A percentile compares a stretch with the other conserved stretches of the same genome.
Conservation (phyloP, 352 stramenopile species). For the Pythium sp. region DNA sequence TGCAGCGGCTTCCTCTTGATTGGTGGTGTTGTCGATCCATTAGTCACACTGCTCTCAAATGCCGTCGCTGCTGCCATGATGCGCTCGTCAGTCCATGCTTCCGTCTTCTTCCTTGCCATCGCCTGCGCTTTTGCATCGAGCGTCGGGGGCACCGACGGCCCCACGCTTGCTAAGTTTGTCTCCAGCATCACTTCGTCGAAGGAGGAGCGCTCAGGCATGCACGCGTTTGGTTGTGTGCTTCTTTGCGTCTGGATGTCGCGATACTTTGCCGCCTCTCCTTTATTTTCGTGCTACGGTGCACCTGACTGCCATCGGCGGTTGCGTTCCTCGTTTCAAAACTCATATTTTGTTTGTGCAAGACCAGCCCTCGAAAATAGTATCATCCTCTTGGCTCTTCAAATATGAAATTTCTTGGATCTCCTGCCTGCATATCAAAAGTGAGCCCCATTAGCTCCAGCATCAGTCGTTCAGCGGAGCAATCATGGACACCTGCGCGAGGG, state of each 20-base stretch:
- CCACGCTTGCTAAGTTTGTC: constrained; percentile 10
- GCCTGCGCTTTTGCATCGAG: background rate
- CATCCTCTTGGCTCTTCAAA: background rate
- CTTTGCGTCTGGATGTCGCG: background rate
- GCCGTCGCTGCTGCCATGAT: background rate
- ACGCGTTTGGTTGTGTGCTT: background rate
- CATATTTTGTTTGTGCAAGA: background rate
- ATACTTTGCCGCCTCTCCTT: background rate
- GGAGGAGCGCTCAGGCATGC: constrained; percentile 9
- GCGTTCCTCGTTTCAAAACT: background rate
- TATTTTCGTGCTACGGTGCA: background rate
- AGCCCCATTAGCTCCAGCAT: background rate
- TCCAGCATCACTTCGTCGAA: constrained; percentile 18
- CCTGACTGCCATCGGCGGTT: background rate
- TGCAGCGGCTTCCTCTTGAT: constrained; percentile 7
- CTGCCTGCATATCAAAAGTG: background rate
- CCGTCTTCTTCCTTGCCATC: constrained; percentile 3
- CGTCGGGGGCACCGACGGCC: constrained; percentile 6
- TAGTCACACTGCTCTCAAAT: background rate
- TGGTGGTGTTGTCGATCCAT: background rate
- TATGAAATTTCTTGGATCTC: background rate
- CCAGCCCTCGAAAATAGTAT: background rate
- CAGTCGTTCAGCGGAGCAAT: background rate
- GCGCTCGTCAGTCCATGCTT: constrained; percentile 19
- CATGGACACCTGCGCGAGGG: background rate